Evolutionary conservation across 805 yeast species (phyloP), one percentile per base, ranked within the genome.

Genomic region (Wickerhamiella domercqiae): DNA sequence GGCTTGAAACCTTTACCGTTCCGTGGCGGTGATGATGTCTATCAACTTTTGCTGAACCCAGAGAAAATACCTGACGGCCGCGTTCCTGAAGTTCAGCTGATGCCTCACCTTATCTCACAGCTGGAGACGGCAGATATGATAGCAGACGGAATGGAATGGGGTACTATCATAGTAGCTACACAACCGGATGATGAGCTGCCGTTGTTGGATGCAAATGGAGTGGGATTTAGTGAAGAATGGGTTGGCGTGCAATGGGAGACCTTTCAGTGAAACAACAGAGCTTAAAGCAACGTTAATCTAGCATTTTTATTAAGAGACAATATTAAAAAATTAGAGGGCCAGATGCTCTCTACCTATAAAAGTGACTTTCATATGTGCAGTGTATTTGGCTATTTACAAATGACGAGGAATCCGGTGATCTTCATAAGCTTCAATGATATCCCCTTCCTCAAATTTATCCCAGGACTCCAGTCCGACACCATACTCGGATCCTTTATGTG

Each of bases 131-230:
- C 55, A 35, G 60, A 47, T 51, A 55, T 40, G 49, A 61, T 79
- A 2, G 49, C 68, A 31, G 72, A 72, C 25, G 96, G 97, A 9
- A 87, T 87, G 93, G 93, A 87, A 44, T 90, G 98, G 98, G 97
- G 96, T 1, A 80, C 97, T 0, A 79, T 90, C 21, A 61, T 82
- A 19, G 79, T 87, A 1, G 80, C 75, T 30, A 81, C 95, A 0
- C 84, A 81, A 47, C 57, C 59, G 5, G 75, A 72, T 45, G 93
- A 81, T 52, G 57, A 64, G 13, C 76, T 83, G 4, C 55, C 59
- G 2, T 43, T 55, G 19, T 57, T 73, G 32, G 84, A 78, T 44
- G 68, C 60, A 5, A 63, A 72, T 39, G 70, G 71, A 30, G 84
- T 81, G n/a, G 94, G 82, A 0, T 82, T 81, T 49, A 70, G 73